Base-by-base conservation (phyloP, 2,329 filamentous ascomycete species). In the Elsinoe australis region DNA sequence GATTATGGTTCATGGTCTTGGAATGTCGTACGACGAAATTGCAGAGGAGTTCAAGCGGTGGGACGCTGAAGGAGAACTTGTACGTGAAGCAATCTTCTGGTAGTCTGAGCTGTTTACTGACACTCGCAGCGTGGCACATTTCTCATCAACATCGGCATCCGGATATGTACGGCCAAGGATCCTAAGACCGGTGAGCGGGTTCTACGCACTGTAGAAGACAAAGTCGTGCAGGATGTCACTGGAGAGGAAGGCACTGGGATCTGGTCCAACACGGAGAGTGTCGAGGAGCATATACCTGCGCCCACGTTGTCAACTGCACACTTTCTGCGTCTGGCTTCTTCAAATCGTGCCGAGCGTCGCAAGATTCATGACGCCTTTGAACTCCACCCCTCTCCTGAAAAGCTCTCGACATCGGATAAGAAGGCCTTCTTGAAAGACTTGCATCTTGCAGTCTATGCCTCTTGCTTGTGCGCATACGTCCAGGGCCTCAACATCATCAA, bases 141-240 rank as follows among this genome's bases (percentile, higher is more conserved):
- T 59, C 70, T 85, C 2, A 61, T 85, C 26, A 68, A 71, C 17
- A 85, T 85, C 49, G 79, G 77, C 7, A 71, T 72, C 2, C 73
- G 82, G 32, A 79, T 85, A 34, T 77, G 76, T 53, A 67, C 68
- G 31, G 73, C 70, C 8, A 74, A 70, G 56, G 72, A 73, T 53
- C 66, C 68, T 0, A 60, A 68, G 18, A 57, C 56, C 2, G 58
- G 58, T 21, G 54, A 58, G 33, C 72, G 76, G 28, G 74, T 85
- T 0, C 68, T 86, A 1, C 73, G 75, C 21, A 69, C 76, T 15
- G 74, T 85, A 1, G 72, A 79, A 46, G 82, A 85, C 62, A 84
- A 84, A 58, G 81, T 86, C 1, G 80, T 85, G 0, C 81, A 86
- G 62, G 81, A 85, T 54, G 74, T 78, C 15, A 78, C 80, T 24